These are phyloP conservation scores for Dioszegia crocea DNA, from an alignment of 768 basidiomycete species.

Conservation along the genomic window DNA sequence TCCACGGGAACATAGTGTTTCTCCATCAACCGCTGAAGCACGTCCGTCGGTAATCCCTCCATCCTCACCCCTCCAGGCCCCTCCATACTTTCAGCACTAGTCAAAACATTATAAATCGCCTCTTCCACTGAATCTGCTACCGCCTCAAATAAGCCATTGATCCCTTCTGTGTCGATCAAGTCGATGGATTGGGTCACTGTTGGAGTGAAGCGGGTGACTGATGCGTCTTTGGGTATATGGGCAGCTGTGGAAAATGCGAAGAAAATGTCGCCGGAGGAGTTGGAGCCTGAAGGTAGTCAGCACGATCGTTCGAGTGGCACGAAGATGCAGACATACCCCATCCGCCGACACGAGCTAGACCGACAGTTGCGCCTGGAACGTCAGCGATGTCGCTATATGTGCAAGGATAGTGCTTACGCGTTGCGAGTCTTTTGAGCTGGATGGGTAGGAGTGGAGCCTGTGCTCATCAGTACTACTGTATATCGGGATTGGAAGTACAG, in stretches of 20 bases:
- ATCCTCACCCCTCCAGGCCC: neutral
- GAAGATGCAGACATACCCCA: neutral
- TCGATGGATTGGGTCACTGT: neutral
- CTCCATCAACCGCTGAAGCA: conserved; percentile 4
- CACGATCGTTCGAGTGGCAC: neutral
- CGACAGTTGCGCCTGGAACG: neutral
- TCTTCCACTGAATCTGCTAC: conserved; percentile 6
- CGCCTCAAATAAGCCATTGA: conserved; percentile 6
- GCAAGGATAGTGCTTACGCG: neutral
- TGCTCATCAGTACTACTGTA: neutral
- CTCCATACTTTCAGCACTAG: conserved; percentile 1
- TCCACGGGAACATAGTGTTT: conserved; percentile 6
- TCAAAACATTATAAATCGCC: conserved; percentile 5
- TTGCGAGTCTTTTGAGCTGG: conserved; percentile 6
- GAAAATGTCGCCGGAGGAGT: conserved; percentile 2
- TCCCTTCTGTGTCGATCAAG: neutral
- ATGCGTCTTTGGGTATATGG: neutral
- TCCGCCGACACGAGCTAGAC: neutral
- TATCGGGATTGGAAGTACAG: neutral
- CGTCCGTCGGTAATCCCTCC: neutral
- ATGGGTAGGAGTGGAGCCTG: conserved; percentile 2
- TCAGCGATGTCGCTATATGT: neutral
- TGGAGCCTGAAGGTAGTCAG: neutral
- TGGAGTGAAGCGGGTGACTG: neutral
- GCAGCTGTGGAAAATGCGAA: conserved; percentile 10